Percentiles rank a stretch among this genome's conserved stretches.
These are phyloP conservation scores for Malassezia brasiliensis DNA, from an alignment of 1,284 basidiomycete genomes.

Conservation along the genomic window DNA sequence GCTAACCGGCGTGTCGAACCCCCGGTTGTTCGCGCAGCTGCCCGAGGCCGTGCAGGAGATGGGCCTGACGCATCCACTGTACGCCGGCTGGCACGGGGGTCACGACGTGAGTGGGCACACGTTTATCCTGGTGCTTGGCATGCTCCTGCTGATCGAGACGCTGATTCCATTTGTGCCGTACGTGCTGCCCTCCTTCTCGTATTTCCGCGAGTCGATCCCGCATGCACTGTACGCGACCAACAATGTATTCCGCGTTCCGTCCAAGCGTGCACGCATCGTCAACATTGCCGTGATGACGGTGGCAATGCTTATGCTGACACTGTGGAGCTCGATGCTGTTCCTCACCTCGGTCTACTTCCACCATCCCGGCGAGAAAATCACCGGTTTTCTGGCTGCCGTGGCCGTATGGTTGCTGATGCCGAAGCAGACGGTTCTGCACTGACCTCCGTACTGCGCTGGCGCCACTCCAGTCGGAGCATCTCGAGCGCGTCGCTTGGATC, in stretches of 20 bases:
- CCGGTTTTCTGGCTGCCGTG: slow-evolving; percentile 56
- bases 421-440: slow-evolving; percentile 12
- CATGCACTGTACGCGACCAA: slow-evolving; percentile 8
- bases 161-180: slow-evolving; percentile 52
- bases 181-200: background rate
- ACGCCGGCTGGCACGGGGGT: slow-evolving; percentile 57
- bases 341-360: slow-evolving; percentile 88
- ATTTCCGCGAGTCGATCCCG: slow-evolving; percentile 9
- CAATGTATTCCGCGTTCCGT: slow-evolving; percentile 16
- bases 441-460: background rate
- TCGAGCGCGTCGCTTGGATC: slow-evolving; percentile 7
- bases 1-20: slow-evolving; percentile 19
- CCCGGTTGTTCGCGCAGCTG: slow-evolving; percentile 17
- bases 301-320: slow-evolving; percentile 54
- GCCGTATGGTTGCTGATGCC: slow-evolving; percentile 33
- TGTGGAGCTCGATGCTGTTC: slow-evolving; percentile 67
- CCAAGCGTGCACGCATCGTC: background rate
- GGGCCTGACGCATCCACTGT: slow-evolving; percentile 32
- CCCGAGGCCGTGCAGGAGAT: slow-evolving; percentile 29
- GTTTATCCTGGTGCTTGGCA: slow-evolving; percentile 77
- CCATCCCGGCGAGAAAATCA: slow-evolving; percentile 71
- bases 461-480: slow-evolving; percentile 6
- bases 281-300: slow-evolving; percentile 16
- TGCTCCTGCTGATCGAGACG: slow-evolving; percentile 70
- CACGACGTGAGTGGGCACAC: slow-evolving; percentile 92